Evolutionary conservation across 163 green algal species (phyloP), one percentile per base, ranked within the genome.

Genomic region (Trebouxia gelatinosa): DNA sequence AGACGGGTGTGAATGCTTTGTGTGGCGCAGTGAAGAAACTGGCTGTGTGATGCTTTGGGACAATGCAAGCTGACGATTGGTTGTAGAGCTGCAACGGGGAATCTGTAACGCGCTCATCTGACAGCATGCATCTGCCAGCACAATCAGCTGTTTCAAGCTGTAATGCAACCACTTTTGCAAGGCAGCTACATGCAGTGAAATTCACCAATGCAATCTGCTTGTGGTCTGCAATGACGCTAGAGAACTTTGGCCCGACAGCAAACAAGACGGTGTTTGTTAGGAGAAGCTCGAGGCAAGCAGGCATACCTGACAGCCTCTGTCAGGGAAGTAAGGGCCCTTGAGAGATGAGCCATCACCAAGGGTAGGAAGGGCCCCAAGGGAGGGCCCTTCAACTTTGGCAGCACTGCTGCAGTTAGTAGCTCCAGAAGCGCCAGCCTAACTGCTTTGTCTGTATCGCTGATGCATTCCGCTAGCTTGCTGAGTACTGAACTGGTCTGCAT

Each of bases 271-370:
- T n/a, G 23, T 48, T 17, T 66, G 23, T 6, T 16, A 37, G 13
- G 28, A 31, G 62, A 13, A 46, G 13, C n/a, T 28, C 11, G 29
- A 3, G 1, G 13, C 16, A 31, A n/a, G 29, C 37, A 59, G 23
- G 21, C 71, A 39, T 59, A 87, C 77, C 90, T 81, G 0, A 92
- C 81, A 17, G 79, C 81, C 54, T 87, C 64, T 17, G 83, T 83
- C 9, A 93, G 65, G 78, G 90, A 84, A 4, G 89, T 92, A 86
- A 95, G 91, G 7, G 88, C 86, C 2, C 83, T 90, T 82, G 74
- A 78, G 32, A 96, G 77, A 66, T 96, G 91, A 26, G 90, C 93
- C 88, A 97, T 92, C 9, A 97, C 59, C 31, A 96, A 61, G 2
- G 91, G 93, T 70, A 96, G 72, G 81, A 96, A 96, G 3, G 93